Conservation (phyloP, 2,329 filamentous ascomycete genomes). For the Endoconidiophora polonica region DNA sequence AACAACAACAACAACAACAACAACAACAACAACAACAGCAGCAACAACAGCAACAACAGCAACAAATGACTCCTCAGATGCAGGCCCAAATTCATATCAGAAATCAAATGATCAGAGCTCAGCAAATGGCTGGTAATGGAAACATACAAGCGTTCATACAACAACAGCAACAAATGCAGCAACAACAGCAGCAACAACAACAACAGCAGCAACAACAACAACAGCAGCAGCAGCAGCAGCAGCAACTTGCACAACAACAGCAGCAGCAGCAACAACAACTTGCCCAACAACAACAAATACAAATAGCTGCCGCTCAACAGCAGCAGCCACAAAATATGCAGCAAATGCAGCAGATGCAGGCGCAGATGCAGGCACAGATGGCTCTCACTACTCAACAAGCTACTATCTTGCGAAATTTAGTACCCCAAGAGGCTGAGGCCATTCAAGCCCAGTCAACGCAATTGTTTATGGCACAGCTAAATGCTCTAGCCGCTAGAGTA, state of each 20-base stretch:
- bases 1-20: constrained; percentile 15
- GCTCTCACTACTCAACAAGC: constrained; percentile 18
- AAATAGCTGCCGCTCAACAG: constrained; percentile 17
- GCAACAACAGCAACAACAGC: constrained; percentile 2
- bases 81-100: not conserved
- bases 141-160: constrained; percentile 16
- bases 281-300: constrained; percentile 28
- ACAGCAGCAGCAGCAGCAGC: constrained; percentile 21
- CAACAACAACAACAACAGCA: constrained; percentile 9
- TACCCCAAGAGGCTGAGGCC: constrained; percentile 22
- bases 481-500: constrained; percentile 21
- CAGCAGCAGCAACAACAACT: constrained; percentile 18
- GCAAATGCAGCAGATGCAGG: constrained; percentile 20
- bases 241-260: constrained; percentile 20
- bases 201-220: constrained; percentile 20
- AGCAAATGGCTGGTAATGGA: constrained; percentile 1
- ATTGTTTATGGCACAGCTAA: constrained; percentile 18
- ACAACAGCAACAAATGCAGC: constrained; percentile 19
- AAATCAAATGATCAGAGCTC: not conserved
- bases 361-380: constrained; percentile 18
- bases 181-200: constrained; percentile 17
- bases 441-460: not conserved
- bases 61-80: constrained; percentile 14
- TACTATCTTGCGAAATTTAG: not conserved
- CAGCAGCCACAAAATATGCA: not conserved